Conservation (phyloP, 1,139 yeast genomes). For the Taiozyma onychis region DNA sequence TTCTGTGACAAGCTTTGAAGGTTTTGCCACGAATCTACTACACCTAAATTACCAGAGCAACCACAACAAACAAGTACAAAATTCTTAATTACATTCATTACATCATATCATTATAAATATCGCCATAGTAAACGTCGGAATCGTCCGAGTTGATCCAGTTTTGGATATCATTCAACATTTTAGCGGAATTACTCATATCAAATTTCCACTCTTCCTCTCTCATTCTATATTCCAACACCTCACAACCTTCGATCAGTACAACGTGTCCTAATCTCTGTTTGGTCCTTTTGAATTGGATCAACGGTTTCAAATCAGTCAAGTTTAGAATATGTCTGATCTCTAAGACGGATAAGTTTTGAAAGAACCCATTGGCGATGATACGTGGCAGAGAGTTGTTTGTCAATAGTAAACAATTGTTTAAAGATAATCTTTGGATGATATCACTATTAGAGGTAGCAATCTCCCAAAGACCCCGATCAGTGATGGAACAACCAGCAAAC, state of each 20-base stretch:
- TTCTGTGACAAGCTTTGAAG: too few relatives aligned
- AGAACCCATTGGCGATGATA: constrained; percentile 47
- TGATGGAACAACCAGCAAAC: constrained; percentile 78
- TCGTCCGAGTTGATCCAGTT: constrained; percentile 53
- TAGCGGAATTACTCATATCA: constrained; percentile 48
- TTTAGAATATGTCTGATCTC: constrained; percentile 65
- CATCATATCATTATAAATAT: background rate
- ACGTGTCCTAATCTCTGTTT: constrained; percentile 45
- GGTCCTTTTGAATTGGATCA: constrained; percentile 63
- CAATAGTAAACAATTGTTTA: constrained; percentile 67
- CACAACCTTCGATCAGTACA: constrained; percentile 74
- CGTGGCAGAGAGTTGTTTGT: constrained; percentile 65
- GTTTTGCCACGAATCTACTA: too few relatives aligned
- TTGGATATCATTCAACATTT: constrained; percentile 49
- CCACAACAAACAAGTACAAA: too few relatives aligned
- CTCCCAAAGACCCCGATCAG: constrained; percentile 79
- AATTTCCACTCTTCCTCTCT: constrained; percentile 55
- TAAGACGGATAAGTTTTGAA: constrained; percentile 62
- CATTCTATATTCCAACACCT: constrained; percentile 52
- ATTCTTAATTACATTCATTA: background rate
- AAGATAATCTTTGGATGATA: constrained; percentile 58
- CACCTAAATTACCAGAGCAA: too few relatives aligned
- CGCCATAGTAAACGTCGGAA: constrained; percentile 27
- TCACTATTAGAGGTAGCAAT: constrained; percentile 56
- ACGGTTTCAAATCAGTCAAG: constrained; percentile 54